Evolutionary conservation across 805 yeast genomes (phyloP).

Genomic region (Metschnikowia henanensis): DNA sequence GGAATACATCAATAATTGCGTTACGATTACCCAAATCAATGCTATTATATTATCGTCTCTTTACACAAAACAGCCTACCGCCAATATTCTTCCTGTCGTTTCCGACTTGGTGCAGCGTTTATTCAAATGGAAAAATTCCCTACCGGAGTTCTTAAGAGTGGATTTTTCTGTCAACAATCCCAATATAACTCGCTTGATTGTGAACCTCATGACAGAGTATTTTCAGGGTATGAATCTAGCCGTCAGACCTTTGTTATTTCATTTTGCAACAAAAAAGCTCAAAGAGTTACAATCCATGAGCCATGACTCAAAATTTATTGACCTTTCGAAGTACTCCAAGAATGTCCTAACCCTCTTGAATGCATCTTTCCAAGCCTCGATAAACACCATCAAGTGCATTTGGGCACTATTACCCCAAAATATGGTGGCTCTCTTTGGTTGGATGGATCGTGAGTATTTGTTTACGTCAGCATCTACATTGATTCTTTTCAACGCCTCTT

Average conservation of each 20-base stretch:
- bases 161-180: constrained; percentile 57
- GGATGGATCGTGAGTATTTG: constrained; percentile 82
- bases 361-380: constrained; percentile 79
- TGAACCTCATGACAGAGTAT: constrained; percentile 79
- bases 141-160: constrained; percentile 64
- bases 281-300: constrained; percentile 44
- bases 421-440: constrained; percentile 84
- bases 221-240: constrained; percentile 82
- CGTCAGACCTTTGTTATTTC: constrained; percentile 73
- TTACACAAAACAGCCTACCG: constrained; percentile 73
- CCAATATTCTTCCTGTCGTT: constrained; percentile 73
- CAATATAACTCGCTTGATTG: constrained; percentile 61
- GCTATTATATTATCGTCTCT: constrained; percentile 68
- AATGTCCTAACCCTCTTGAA: constrained; percentile 67
- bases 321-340: constrained; percentile 65
- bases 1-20: constrained; percentile 73
- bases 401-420: constrained; percentile 77
- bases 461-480: constrained; percentile 77
- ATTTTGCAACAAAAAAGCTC: constrained; percentile 68
- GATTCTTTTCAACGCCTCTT: constrained; percentile 72
- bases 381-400: constrained; percentile 67
- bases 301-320: constrained; percentile 52
- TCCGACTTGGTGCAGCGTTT: constrained; percentile 67
- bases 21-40: constrained; percentile 74
- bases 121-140: constrained; percentile 62